Evolutionary conservation across 495 filamentous ascomycete genomes (phyloP).

Genomic region (Sordaria brevicollis): DNA sequence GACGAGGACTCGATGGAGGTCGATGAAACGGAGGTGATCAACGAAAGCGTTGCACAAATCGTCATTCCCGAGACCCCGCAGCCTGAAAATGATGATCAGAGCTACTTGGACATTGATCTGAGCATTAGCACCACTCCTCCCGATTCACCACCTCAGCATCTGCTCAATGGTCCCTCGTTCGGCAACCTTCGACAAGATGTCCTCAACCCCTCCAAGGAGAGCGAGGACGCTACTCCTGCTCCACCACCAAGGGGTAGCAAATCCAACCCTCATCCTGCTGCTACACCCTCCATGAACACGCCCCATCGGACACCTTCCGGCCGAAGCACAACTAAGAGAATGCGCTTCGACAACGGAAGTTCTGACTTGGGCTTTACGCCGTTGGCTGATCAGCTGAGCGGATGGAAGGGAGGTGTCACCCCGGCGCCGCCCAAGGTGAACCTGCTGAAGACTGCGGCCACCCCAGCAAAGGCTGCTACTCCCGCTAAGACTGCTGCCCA

Average conservation of each 20-base stretch:
- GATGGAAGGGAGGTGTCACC: slow-evolving; percentile 3
- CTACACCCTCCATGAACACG: neutral
- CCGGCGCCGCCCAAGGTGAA: neutral
- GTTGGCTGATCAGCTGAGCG: neutral
- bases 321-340: slow-evolving; percentile 14
- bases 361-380: neutral
- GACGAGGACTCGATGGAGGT: slow-evolving; percentile 2
- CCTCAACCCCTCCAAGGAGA: neutral
- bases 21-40: slow-evolving; percentile 10
- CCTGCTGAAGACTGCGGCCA: neutral
- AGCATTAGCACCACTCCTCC: neutral
- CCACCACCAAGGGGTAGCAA: neutral
- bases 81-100: neutral
- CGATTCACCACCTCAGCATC: neutral
- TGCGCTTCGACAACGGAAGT: neutral
- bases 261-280: neutral
- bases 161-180: neutral
- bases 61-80: neutral
- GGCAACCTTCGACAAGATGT: neutral
- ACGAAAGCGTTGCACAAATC: slow-evolving; percentile 1
- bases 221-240: neutral
- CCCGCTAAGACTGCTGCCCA: neutral
- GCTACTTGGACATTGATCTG: neutral
- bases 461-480: neutral
- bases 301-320: slow-evolving; percentile 1